Evolutionary conservation across 257 asterid species (phyloP).

Genomic region (Solanum chilense): DNA sequence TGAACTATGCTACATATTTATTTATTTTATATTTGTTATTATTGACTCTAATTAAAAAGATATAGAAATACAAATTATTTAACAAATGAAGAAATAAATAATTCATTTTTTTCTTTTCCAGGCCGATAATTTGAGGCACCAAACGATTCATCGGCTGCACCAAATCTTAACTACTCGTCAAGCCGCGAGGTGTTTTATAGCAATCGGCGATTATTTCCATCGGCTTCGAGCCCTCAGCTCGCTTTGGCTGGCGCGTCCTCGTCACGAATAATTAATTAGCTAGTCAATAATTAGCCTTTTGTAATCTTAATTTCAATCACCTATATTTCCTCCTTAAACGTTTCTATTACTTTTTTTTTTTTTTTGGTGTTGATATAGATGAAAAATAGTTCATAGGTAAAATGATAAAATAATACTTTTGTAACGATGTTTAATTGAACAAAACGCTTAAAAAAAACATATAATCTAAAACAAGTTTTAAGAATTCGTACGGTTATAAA

Average conservation of each 20-base stretch:
- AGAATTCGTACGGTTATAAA: not conserved
- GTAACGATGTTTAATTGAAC: not conserved
- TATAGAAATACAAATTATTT: not conserved
- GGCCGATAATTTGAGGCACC: constrained; percentile 76
- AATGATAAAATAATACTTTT: not conserved
- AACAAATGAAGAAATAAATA: not conserved
- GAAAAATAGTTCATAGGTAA: not conserved
- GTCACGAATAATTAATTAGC: constrained; percentile 22
- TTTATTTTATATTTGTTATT: not conserved
- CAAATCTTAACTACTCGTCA: constrained; percentile 64
- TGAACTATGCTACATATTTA: not conserved
- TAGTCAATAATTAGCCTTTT: not conserved
- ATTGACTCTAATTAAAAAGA: not conserved
- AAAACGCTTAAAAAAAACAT: not conserved
- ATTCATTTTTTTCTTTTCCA: constrained; percentile 7
- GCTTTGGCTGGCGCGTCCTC: constrained; percentile 66
- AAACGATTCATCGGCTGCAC: constrained; percentile 56
- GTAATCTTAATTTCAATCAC: constrained; percentile 4
- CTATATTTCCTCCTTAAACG: not conserved
- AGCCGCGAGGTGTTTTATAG: constrained; percentile 59
- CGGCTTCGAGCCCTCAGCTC: constrained; percentile 91
- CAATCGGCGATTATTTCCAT: constrained; percentile 65
- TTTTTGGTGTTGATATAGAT: constrained; percentile 22
- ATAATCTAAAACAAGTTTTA: not conserved
- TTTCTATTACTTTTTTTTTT: not conserved